Evolutionary conservation across 23 red algal genomes (phyloP), one percentile per base, ranked within the genome.

Genomic region (Gracilaria domingensis): DNA sequence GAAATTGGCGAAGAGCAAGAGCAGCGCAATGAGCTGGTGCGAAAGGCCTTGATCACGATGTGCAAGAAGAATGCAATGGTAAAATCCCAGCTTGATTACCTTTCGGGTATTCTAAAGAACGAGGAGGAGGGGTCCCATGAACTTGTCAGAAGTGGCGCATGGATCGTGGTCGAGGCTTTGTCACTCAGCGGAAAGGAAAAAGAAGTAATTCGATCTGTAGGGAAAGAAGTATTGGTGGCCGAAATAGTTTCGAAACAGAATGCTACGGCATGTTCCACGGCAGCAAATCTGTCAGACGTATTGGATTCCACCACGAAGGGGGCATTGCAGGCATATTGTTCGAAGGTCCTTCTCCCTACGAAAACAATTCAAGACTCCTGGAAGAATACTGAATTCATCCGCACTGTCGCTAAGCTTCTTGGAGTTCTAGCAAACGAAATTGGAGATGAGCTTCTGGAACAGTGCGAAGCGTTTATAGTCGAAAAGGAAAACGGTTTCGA

Each of bases 391-490:
- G 44, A 50, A 34, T 59, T 75, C 28, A 75, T 75, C 21, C 7
- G 32, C 12, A n/a, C 84, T 8, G 49, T 56, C 17, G 54, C 49
- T 18, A 32, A 82, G 24, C 36, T 88, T 44, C 84, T 88, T 23
- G 67, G 66, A 16, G 34, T n/a, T 32, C 65, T 88, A 42, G 33
- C 59, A 75, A 18, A 45, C 24, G 70, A 49, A 45, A n/a, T 58
- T 17, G 84, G 84, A 45, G 70, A 88, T 36, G 71, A 88, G n/a
- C 44, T 88, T 57, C 56, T 88, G 20, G 71, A 59, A 58, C 66
- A 78, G 26, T 88, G 84, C 25, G 70, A 88, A 58, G 53, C 21
- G 29, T 61, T 72, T 42, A 29, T 78, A 3, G 37, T 45, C 8
- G 66, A 88, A 56, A 75, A 42, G 2, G 84, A 44, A 60, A 66